phyloP scores from a whole-genome alignment of 768 basidiomycete genomes.

The Podaxis sp. region DNA sequence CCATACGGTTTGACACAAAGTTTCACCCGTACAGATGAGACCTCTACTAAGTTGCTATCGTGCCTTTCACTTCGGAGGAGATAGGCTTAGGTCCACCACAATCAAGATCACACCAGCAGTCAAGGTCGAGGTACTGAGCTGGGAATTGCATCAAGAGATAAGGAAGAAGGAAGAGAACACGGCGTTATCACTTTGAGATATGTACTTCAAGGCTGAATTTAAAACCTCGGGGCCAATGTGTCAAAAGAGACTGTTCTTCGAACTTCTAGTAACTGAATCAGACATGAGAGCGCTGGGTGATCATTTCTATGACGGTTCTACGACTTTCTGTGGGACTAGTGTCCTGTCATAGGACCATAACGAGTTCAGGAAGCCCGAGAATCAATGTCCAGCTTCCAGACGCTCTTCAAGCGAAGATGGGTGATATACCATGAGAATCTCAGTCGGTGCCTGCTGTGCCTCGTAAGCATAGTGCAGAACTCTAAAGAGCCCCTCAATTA shows the following conservation, averaged over 20 bases:
- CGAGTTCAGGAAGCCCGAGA: not conserved
- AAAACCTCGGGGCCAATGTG: constrained; percentile 9
- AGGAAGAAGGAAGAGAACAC: not conserved
- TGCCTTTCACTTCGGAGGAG: not conserved
- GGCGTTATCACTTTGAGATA: not conserved
- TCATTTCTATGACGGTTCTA: too few relatives aligned
- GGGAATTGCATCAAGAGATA: constrained; percentile 3
- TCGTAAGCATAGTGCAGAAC: not conserved
- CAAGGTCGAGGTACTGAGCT: not conserved
- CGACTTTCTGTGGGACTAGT: too few relatives aligned
- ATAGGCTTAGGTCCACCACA: not conserved
- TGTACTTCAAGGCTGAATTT: not conserved
- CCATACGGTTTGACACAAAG: not conserved
- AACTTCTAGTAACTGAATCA: not conserved
- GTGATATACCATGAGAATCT: not conserved
- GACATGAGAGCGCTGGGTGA: not conserved
- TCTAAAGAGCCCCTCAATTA: not conserved
- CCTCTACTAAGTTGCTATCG: not conserved
- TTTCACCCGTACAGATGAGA: not conserved
- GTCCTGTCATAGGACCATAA: not conserved
- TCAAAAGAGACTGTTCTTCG: not conserved
- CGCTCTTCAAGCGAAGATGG: not conserved
- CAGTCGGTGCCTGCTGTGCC: not conserved
- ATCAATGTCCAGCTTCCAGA: not conserved
- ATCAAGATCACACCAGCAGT: not conserved